phyloP scores from a whole-genome alignment of 257 asterid species.

The Solanum bukasovii region DNA sequence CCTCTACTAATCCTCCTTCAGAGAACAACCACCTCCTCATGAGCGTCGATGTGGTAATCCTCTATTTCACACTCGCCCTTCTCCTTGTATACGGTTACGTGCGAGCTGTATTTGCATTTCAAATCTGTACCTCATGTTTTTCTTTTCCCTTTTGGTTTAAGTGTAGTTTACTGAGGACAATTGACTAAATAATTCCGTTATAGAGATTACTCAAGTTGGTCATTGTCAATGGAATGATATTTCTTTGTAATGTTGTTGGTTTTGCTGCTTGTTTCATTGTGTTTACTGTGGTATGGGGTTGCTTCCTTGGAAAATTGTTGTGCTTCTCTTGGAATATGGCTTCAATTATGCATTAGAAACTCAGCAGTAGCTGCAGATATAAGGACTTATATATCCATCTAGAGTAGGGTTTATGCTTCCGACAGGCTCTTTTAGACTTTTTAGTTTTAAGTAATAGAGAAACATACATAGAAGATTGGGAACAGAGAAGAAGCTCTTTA shows the following conservation, averaged over 20 bases:
- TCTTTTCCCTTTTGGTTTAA: background rate
- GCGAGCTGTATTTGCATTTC: background rate
- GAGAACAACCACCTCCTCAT: conserved; percentile 43
- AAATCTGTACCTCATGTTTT: background rate
- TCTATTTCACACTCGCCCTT: background rate
- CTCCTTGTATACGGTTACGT: background rate
- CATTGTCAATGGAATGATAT: background rate
- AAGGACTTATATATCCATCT: background rate
- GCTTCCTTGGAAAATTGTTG: background rate
- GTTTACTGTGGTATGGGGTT: background rate
- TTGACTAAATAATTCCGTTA: background rate
- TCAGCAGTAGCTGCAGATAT: background rate
- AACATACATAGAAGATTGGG: background rate
- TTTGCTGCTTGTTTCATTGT: background rate
- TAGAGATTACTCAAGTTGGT: background rate
- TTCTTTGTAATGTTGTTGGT: background rate
- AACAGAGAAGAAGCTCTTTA: background rate
- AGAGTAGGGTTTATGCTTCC: background rate
- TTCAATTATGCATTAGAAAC: background rate
- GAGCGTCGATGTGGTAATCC: conserved; percentile 75
- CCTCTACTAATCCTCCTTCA: conserved; percentile 21
- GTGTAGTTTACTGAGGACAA: background rate
- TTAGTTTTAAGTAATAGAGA: background rate
- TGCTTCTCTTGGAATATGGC: background rate
- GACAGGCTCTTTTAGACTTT: background rate